A percentile compares a stretch with the other conserved stretches of the same genome.
These are phyloP conservation scores for Prunus padus DNA, from an alignment of 306 rosid species.

Conservation along the genomic window DNA sequence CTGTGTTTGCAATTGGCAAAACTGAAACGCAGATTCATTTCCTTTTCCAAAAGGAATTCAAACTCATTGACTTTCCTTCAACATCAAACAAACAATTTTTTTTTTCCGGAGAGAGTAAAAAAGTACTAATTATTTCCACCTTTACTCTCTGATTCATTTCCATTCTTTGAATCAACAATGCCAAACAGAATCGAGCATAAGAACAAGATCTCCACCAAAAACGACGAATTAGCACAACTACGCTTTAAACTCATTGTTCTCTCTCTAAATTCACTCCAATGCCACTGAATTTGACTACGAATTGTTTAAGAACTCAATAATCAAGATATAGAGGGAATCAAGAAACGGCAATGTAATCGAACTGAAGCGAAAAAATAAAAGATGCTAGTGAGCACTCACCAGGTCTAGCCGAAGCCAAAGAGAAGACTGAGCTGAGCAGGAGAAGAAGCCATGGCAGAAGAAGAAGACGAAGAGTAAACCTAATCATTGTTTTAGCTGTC, in stretches of 20 bases:
- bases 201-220: conserved; percentile 4
- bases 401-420: conserved; percentile 40
- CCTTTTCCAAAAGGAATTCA: background rate
- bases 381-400: conserved; percentile 39
- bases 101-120: background rate
- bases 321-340: background rate
- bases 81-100: background rate
- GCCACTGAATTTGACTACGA: conserved; percentile 19
- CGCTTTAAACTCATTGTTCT: background rate
- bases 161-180: background rate
- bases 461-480: conserved; percentile 28
- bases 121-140: background rate
- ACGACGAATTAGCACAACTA: background rate
- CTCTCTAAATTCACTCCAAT: background rate
- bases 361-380: background rate
- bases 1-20: background rate
- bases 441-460: conserved; percentile 51
- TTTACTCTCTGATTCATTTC: conserved; percentile 2
- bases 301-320: background rate
- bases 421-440: conserved; percentile 36
- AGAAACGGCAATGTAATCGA: conserved; percentile 1
- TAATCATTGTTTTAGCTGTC: conserved; percentile 37
- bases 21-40: conserved; percentile 10
- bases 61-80: background rate
- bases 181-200: background rate